These are phyloP conservation scores for Dipteronia dyeriana DNA, from an alignment of 345 rosid genomes.

Conservation along the genomic window DNA sequence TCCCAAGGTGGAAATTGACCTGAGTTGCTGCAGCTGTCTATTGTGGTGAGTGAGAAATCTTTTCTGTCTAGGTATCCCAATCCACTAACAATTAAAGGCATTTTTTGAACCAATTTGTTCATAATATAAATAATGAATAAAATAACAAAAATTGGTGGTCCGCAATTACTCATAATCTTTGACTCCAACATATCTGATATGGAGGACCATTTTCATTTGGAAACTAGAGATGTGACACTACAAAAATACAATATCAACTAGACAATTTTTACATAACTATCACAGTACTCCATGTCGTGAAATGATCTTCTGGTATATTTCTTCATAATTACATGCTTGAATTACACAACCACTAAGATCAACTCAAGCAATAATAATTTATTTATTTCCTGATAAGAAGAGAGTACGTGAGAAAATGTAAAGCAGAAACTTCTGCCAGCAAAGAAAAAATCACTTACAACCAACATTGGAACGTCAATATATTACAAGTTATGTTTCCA, in stretches of 20 bases:
- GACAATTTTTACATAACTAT: background rate
- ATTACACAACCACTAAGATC: background rate
- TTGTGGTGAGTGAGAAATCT: background rate
- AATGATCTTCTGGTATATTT: background rate
- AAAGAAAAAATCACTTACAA: background rate
- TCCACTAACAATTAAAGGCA: background rate
- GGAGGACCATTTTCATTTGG: background rate
- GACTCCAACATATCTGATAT: background rate
- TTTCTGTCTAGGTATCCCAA: background rate
- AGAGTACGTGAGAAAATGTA: background rate
- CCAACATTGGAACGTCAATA: background rate
- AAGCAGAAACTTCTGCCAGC: background rate
- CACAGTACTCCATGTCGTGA: background rate
- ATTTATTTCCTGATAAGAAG: background rate
- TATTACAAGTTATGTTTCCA: background rate
- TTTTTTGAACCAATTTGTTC: background rate
- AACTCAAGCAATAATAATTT: background rate
- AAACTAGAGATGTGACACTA: background rate
- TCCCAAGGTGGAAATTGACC: background rate
- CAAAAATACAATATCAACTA: background rate
- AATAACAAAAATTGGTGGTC: background rate
- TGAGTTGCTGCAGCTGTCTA: background rate
- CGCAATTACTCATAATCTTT: background rate
- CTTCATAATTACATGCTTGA: background rate
- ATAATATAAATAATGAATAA: background rate